Evolutionary conservation across 495 filamentous ascomycete species (phyloP).

Genomic region (Daldinia concentrica): DNA sequence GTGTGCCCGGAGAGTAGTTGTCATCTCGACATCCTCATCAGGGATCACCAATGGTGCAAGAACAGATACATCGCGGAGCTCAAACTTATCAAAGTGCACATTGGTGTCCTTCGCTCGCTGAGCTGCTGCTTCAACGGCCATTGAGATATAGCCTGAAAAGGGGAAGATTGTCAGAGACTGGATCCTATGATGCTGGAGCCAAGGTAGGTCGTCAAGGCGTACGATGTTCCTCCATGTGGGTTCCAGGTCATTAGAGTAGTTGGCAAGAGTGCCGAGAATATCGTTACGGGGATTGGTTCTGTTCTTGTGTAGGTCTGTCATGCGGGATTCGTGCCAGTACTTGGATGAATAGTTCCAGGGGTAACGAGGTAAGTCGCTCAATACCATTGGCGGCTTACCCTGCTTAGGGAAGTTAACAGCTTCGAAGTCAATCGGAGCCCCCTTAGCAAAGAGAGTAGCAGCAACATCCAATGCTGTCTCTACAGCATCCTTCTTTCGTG

Average conservation of each 20-base stretch:
- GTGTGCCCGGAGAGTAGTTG: conserved; percentile 53
- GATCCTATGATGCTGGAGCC: conserved; percentile 63
- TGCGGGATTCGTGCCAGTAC: conserved; percentile 64
- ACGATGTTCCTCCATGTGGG: conserved; percentile 65
- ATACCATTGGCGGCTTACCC: conserved; percentile 44
- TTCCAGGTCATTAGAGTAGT: conserved; percentile 59
- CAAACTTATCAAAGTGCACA: conserved; percentile 51
- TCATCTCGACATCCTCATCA: conserved; percentile 59
- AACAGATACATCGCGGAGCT: conserved; percentile 55
- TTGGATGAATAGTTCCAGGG: conserved; percentile 61
- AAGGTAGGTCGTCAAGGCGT: conserved; percentile 59
- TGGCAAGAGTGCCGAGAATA: conserved; percentile 60
- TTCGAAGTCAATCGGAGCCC: conserved; percentile 55
- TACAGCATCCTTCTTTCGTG: conserved; percentile 55
- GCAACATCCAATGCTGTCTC: conserved; percentile 56
- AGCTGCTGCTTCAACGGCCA: conserved; percentile 63
- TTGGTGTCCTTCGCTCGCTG: conserved; percentile 49
- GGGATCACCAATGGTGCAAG: conserved; percentile 57
- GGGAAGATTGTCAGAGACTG: conserved; percentile 65
- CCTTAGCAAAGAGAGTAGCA: conserved; percentile 57
- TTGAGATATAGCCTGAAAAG: conserved; percentile 65
- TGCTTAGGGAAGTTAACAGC: conserved; percentile 56
- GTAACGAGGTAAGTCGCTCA: conserved; percentile 58
- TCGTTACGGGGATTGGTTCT: conserved; percentile 58
- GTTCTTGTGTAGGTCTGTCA: conserved; percentile 61